Evolutionary conservation across 306 rosid genomes (phyloP).

Genomic region (Herpetospermum pedunculosum): DNA sequence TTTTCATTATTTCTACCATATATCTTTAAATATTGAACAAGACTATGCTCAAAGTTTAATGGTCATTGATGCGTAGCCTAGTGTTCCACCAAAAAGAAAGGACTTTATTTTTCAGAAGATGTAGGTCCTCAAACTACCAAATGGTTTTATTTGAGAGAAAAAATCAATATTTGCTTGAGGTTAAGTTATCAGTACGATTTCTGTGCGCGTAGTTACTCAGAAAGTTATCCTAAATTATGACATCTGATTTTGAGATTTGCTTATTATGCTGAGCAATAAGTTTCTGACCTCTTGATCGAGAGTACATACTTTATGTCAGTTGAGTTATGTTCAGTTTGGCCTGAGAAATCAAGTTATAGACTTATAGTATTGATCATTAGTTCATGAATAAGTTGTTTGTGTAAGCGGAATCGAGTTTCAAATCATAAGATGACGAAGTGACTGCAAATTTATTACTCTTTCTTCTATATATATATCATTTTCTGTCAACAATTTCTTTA

Average conservation of each 20-base stretch:
- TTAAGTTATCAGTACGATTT: not conserved
- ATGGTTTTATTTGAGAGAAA: not conserved
- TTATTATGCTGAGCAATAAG: not conserved
- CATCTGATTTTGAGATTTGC: not conserved
- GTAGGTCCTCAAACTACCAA: not conserved
- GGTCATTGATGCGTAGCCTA: not conserved
- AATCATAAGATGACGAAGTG: too few relatives aligned
- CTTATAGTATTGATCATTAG: not conserved
- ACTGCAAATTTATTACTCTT: constrained; percentile 1
- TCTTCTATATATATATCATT: not conserved
- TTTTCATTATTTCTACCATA: not conserved
- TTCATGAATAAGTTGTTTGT: too few relatives aligned
- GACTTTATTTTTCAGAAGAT: not conserved
- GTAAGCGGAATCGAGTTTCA: too few relatives aligned
- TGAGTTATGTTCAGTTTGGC: too few relatives aligned
- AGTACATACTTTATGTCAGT: too few relatives aligned
- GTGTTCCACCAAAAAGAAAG: not conserved
- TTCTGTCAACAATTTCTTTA: not conserved
- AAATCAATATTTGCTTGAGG: not conserved
- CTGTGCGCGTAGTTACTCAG: not conserved
- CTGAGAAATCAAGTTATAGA: too few relatives aligned
- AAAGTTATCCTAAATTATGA: not conserved
- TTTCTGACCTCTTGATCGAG: too few relatives aligned
- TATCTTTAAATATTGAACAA: not conserved
- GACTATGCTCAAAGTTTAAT: not conserved